A percentile compares a stretch with the other conserved stretches of the same genome.
Evolutionary conservation across 2,329 filamentous ascomycete genomes (phyloP).

Genomic region (Sporothrix schenckii): DNA sequence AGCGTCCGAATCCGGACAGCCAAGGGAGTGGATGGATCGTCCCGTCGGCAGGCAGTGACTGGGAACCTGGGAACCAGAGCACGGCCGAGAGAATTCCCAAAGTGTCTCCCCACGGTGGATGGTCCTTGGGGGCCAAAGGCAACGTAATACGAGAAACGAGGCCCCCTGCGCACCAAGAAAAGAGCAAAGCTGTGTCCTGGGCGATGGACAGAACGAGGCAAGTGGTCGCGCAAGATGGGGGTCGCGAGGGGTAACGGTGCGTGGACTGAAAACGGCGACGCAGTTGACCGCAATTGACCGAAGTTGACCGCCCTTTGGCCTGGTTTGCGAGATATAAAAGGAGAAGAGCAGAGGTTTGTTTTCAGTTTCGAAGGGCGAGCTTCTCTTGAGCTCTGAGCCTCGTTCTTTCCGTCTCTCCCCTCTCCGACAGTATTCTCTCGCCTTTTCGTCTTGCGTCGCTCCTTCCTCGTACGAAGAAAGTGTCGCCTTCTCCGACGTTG

Average conservation of each 20-base stretch:
- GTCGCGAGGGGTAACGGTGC: not conserved
- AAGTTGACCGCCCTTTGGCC: slow-evolving; percentile 18
- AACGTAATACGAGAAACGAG: slow-evolving; percentile 2
- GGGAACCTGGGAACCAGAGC: not conserved
- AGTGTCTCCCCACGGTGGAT: not conserved
- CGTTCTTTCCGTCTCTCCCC: not conserved
- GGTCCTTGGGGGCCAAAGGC: not conserved
- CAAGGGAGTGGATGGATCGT: not conserved
- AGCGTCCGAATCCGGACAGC: not conserved
- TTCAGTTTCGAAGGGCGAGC: not conserved
- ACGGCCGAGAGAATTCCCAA: not conserved
- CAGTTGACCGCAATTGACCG: slow-evolving; percentile 9
- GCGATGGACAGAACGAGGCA: not conserved
- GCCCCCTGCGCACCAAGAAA: not conserved
- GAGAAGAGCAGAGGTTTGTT: not conserved
- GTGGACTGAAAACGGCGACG: not conserved
- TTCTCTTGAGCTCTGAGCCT: not conserved
- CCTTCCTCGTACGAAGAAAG: not conserved
- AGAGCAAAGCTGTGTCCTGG: not conserved
- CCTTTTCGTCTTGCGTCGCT: not conserved
- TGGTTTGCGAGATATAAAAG: slow-evolving; percentile 12
- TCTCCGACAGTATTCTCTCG: no score
- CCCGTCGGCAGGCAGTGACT: slow-evolving; percentile 8
- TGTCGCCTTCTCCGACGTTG: not conserved
- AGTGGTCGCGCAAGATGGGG: not conserved